These are phyloP conservation scores for Reutealis trisperma DNA, from an alignment of 345 rosid species.

Conservation along the genomic window DNA sequence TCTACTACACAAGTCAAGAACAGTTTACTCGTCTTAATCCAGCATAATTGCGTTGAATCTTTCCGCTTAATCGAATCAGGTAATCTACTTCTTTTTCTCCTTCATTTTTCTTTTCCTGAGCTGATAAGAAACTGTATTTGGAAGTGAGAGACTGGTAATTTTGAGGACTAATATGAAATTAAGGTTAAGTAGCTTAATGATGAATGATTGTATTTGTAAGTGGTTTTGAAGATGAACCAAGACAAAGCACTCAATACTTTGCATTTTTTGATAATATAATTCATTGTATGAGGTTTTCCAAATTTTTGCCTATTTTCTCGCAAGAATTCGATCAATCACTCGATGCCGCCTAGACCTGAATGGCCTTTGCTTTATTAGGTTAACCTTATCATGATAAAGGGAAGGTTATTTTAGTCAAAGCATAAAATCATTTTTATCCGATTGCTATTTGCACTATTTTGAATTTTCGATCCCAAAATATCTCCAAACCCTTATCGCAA, in stretches of 20 bases:
- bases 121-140: neutral
- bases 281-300: constrained; percentile 70
- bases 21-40: constrained; percentile 66
- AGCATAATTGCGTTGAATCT: constrained; percentile 86
- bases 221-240: constrained; percentile 47
- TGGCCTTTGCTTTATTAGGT: too few species aligned
- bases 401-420: too few species aligned
- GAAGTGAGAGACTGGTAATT: neutral
- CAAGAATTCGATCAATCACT: constrained; percentile 57
- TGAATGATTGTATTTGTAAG: constrained; percentile 27
- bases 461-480: too few species aligned
- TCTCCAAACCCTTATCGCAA: too few species aligned
- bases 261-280: constrained; percentile 63
- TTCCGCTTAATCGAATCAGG: constrained; percentile 44
- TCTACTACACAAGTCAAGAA: constrained; percentile 53
- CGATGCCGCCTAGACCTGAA: too few species aligned
- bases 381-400: too few species aligned
- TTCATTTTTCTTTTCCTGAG: neutral
- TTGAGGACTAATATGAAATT: neutral
- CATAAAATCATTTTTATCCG: too few species aligned
- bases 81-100: neutral
- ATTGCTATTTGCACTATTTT: too few species aligned
- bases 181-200: neutral
- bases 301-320: constrained; percentile 54
- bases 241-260: constrained; percentile 50